Percentiles rank a stretch among this genome's conserved stretches.
Evolutionary conservation across 2,329 filamentous ascomycete species (phyloP).

Genomic region (Diaporthe ampelina): DNA sequence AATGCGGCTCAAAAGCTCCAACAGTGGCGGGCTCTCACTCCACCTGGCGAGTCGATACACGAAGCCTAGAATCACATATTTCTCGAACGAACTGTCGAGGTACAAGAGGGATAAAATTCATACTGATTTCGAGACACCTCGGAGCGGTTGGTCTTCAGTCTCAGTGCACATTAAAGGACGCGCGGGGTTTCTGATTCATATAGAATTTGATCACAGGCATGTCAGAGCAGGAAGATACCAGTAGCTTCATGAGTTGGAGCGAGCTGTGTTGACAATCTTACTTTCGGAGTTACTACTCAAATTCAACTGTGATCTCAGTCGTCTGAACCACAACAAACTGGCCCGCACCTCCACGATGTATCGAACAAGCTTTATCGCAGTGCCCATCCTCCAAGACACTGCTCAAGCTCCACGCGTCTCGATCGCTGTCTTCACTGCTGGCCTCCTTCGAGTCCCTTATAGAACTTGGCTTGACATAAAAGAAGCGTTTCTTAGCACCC

Average conservation of each 20-base stretch:
- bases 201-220: no score
- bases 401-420: neutral
- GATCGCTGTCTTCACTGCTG: neutral
- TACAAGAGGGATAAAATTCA: no score
- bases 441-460: fast-evolving
- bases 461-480: fast-evolving
- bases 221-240: no score
- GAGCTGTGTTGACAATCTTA: no score
- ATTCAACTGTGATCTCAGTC: conserved; percentile 2
- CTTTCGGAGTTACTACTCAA: neutral
- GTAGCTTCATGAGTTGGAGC: no score
- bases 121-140: no score
- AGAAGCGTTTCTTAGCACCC: neutral
- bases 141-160: no score
- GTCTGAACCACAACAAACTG: conserved; percentile 10
- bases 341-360: neutral
- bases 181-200: no score
- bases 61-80: neutral
- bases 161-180: no score
- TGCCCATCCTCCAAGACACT: neutral
- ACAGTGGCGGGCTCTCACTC: neutral
- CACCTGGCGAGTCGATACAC: neutral
- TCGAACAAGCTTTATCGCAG: neutral
- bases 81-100: no score
- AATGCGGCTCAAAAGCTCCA: neutral